Conservation (phyloP, 805 yeast species). For the Kluyveromyces wickerhamii region DNA sequence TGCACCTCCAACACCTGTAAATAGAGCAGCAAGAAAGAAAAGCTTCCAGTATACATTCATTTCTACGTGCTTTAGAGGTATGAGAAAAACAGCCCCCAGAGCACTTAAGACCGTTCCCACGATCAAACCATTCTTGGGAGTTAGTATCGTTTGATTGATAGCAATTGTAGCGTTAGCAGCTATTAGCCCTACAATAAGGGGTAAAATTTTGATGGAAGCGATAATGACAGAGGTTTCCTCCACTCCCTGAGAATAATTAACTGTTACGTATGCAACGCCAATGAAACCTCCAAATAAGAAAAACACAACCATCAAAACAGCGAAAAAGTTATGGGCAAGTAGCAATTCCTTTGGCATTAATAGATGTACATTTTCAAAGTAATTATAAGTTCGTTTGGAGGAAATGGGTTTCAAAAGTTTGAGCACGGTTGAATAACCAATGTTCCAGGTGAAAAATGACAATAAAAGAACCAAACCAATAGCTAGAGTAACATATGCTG, state of each 20-base stretch:
- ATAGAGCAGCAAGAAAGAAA: constrained; percentile 20
- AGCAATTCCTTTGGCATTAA: constrained; percentile 26
- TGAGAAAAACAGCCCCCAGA: constrained; percentile 19
- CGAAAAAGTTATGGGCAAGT: constrained; percentile 21
- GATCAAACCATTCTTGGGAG: constrained; percentile 19
- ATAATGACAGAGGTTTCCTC: constrained; percentile 27
- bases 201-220: constrained; percentile 32
- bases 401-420: constrained; percentile 5
- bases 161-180: constrained; percentile 24
- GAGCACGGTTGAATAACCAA: constrained; percentile 14
- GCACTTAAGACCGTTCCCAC: constrained; percentile 12
- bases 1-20: constrained; percentile 24
- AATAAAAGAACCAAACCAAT: constrained; percentile 32
- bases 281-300: constrained; percentile 17
- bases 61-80: constrained; percentile 14
- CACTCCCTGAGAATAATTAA: constrained; percentile 23
- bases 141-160: constrained; percentile 12
- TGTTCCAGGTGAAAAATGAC: constrained; percentile 28
- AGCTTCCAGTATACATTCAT: constrained; percentile 26
- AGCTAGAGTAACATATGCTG: constrained; percentile 35
- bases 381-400: neutral
- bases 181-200: constrained; percentile 28
- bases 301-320: constrained; percentile 16
- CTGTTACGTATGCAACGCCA: constrained; percentile 14
- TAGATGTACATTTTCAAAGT: constrained; percentile 9